These are phyloP conservation scores for Fusarium pseudocircinatum DNA, from an alignment of 2,329 filamentous ascomycete species.

Conservation along the genomic window DNA sequence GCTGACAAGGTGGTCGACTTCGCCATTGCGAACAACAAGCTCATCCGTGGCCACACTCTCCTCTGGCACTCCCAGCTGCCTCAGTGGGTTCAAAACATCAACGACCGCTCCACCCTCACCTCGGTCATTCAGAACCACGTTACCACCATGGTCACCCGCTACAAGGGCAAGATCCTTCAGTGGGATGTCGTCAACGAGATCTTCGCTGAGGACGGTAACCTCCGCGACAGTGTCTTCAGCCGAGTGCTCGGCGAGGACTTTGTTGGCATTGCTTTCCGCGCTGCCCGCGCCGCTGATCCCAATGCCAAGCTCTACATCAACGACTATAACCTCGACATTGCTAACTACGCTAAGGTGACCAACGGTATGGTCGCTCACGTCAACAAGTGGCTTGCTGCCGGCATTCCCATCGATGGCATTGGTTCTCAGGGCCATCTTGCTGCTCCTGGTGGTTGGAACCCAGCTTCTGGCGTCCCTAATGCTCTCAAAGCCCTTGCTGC, in stretches of 20 bases:
- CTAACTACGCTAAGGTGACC: slow-evolving; percentile 68
- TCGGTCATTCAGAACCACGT: slow-evolving; percentile 69
- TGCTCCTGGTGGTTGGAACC: slow-evolving; percentile 50
- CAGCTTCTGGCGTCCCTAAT: slow-evolving; percentile 59
- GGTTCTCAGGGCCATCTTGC: slow-evolving; percentile 67
- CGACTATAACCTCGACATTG: slow-evolving; percentile 74
- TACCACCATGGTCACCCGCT: slow-evolving; percentile 64
- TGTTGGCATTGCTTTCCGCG: slow-evolving; percentile 74
- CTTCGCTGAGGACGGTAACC: slow-evolving; percentile 67
- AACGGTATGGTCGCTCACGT: slow-evolving; percentile 65
- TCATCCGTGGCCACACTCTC: slow-evolving; percentile 72
- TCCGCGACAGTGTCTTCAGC: slow-evolving; percentile 71
- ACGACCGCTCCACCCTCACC: slow-evolving; percentile 61
- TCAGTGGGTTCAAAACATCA: slow-evolving; percentile 67
- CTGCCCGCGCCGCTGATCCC: slow-evolving; percentile 73
- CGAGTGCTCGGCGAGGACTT: slow-evolving; percentile 76
- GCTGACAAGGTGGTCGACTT: slow-evolving; percentile 70
- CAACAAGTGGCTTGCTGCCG: slow-evolving; percentile 69
- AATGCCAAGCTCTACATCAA: slow-evolving; percentile 79
- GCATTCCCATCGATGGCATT: slow-evolving; percentile 61
- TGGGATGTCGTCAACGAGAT: slow-evolving; percentile 72
- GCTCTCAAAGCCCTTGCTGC: slow-evolving; percentile 64
- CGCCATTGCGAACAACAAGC: slow-evolving; percentile 64
- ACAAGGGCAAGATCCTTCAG: slow-evolving; percentile 68
- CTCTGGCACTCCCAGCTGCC: slow-evolving; percentile 71